phyloP scores from a whole-genome alignment of 2,329 filamentous ascomycete genomes.

The Cladosporium oxysporum region DNA sequence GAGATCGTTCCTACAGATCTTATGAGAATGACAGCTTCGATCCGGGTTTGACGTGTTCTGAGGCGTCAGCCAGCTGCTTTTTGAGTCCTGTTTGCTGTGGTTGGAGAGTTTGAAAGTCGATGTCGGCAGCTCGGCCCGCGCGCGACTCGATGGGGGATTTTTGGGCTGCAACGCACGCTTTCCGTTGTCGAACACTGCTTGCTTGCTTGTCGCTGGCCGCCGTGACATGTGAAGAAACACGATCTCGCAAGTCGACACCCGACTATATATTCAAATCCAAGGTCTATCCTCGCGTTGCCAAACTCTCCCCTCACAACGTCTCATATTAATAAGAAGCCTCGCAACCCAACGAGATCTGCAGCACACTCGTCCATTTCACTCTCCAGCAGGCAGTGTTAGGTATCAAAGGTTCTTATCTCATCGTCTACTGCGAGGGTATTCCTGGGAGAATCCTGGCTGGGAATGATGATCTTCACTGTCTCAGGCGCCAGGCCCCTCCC shows the following conservation, averaged over 20 bases:
- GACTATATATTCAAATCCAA: background rate
- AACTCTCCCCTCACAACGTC: background rate
- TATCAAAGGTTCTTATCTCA: background rate
- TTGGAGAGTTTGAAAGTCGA: background rate
- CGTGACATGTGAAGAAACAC: background rate
- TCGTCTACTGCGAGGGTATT: background rate
- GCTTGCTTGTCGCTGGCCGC: background rate
- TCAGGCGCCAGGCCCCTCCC: background rate
- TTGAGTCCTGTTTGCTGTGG: background rate
- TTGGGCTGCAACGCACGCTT: background rate
- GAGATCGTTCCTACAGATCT: background rate
- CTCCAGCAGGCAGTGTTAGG: background rate
- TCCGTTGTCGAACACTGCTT: too few species aligned
- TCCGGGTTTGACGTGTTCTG: too few species aligned
- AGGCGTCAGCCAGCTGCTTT: background rate
- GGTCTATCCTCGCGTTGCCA: background rate
- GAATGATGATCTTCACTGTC: background rate
- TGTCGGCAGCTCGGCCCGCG: slow-evolving; percentile 1
- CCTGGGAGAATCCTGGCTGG: background rate
- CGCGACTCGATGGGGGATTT: background rate
- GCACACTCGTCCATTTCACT: background rate
- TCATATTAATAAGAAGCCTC: background rate
- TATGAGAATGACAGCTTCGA: background rate
- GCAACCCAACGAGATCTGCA: background rate
- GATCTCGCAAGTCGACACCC: background rate